Evolutionary conservation across 176 grass and related monocot genomes (phyloP).

Genomic region (Coix lacrymajobi): DNA sequence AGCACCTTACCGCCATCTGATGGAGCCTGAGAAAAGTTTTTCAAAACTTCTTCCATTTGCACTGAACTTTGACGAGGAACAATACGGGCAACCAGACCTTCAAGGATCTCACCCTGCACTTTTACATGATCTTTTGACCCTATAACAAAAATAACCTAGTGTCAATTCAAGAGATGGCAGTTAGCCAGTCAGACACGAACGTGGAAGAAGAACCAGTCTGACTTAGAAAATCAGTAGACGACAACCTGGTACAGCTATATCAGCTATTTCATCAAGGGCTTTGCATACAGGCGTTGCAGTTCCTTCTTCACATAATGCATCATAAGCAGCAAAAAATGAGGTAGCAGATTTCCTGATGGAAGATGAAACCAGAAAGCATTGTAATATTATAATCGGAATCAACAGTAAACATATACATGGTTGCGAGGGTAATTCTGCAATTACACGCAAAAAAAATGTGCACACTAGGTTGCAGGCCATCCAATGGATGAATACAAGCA

Average conservation of each 20-base stretch:
- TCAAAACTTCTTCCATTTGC: slow-evolving; percentile 80
- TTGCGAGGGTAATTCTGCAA: neutral
- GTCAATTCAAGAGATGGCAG: slow-evolving; percentile 1
- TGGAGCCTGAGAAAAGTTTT: slow-evolving; percentile 55
- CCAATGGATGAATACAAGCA: neutral
- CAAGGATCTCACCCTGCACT: slow-evolving; percentile 93
- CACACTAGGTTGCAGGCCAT: neutral
- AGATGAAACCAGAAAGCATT: slow-evolving; percentile 16
- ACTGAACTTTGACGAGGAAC: slow-evolving; percentile 70
- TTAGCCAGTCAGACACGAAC: neutral
- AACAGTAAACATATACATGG: neutral
- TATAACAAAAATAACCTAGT: slow-evolving; percentile 21
- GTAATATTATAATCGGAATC: neutral
- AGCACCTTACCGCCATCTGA: slow-evolving; percentile 42
- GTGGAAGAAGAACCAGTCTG: neutral
- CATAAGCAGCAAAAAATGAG: slow-evolving; percentile 95
- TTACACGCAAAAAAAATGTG: neutral
- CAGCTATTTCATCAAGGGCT: slow-evolving; percentile 92
- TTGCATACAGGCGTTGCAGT: slow-evolving; percentile 90
- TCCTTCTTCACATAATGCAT: slow-evolving; percentile 92
- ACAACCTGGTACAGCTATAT: slow-evolving; percentile 76
- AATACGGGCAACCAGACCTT: slow-evolving; percentile 92
- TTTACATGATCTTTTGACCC: slow-evolving; percentile 88
- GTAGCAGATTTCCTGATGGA: slow-evolving; percentile 77
- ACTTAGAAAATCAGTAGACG: neutral